Evolutionary conservation across 345 rosid species (phyloP).

Genomic region (Brassica rapa): DNA sequence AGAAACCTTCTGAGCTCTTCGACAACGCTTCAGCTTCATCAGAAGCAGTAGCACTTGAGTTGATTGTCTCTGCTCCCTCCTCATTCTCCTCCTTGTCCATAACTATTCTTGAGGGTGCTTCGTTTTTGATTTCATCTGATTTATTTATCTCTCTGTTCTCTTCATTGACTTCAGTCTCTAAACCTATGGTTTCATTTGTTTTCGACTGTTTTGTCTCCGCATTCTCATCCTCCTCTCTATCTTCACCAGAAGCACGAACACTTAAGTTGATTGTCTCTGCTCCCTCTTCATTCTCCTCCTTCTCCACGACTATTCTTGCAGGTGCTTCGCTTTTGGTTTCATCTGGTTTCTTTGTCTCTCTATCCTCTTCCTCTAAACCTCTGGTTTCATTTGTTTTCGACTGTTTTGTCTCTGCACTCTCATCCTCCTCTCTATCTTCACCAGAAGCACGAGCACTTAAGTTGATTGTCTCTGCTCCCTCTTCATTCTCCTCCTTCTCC

Average conservation of each 20-base stretch:
- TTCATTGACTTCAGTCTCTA: too few relatives aligned
- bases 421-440: too few relatives aligned
- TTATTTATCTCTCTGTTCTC: slow-evolving; percentile 13
- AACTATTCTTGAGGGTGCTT: slow-evolving; percentile 11
- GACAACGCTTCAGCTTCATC: slow-evolving; percentile 36
- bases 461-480: slow-evolving; percentile 2
- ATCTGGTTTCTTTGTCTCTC: slow-evolving; percentile 14
- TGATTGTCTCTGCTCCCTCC: slow-evolving; percentile 12
- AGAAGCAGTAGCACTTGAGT: not conserved
- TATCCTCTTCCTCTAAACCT: slow-evolving; percentile 24
- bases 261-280: slow-evolving; percentile 2
- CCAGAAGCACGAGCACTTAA: not conserved
- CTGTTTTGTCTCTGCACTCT: slow-evolving; percentile 10
- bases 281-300: slow-evolving; percentile 22
- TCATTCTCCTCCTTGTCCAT: slow-evolving; percentile 23
- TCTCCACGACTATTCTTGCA: slow-evolving; percentile 9
- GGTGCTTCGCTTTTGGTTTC: slow-evolving; percentile 33
- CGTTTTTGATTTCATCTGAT: too few relatives aligned
- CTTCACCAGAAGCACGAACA: slow-evolving; percentile 18
- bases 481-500: slow-evolving; percentile 28
- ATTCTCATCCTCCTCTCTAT: slow-evolving; percentile 27
- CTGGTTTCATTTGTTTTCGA: slow-evolving; percentile 20
- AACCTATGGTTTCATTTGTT: slow-evolving; percentile 28
- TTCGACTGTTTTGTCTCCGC: not conserved
- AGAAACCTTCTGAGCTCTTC: slow-evolving; percentile 32